These are phyloP conservation scores for Linanthus parryae DNA, from an alignment of 148 eudicot genomes.

Conservation along the genomic window DNA sequence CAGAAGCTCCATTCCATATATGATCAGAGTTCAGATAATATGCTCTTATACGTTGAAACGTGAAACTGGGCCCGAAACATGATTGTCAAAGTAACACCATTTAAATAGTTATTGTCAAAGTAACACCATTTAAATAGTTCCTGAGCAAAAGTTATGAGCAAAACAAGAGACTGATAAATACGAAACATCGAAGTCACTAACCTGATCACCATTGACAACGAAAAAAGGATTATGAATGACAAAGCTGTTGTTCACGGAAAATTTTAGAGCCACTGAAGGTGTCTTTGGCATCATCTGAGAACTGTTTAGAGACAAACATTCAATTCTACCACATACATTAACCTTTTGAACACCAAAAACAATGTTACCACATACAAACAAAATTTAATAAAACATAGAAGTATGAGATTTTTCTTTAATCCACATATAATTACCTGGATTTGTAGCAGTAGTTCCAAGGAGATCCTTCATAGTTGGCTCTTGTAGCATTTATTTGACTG, in stretches of 20 bases:
- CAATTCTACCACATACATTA: background rate
- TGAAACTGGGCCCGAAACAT: too few species aligned
- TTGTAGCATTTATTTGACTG: slow-evolving; percentile 59
- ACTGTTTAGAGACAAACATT: slow-evolving; percentile 31
- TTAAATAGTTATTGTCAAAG: too few species aligned
- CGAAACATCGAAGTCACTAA: slow-evolving; percentile 21
- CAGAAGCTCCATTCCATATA: too few species aligned
- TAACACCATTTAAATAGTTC: too few species aligned
- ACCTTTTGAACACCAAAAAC: too few species aligned
- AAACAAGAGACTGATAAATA: background rate
- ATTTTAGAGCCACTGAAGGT: slow-evolving; percentile 54
- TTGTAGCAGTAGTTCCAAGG: slow-evolving; percentile 84
- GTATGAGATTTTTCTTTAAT: background rate
- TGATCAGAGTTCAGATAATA: too few species aligned
- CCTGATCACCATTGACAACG: slow-evolving; percentile 44
- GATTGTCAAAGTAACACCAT: too few species aligned
- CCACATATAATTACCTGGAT: slow-evolving; percentile 44
- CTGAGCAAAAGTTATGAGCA: too few species aligned
- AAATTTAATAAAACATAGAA: background rate
- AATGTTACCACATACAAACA: slow-evolving; percentile 3
- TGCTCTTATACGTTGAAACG: too few species aligned
- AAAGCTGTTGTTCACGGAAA: slow-evolving; percentile 60
- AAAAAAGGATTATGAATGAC: slow-evolving; percentile 53
- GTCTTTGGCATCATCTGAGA: slow-evolving; percentile 29
- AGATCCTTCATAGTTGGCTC: slow-evolving; percentile 45